Evolutionary conservation across 768 basidiomycete genomes (phyloP), one percentile per base, ranked within the genome.

Genomic region (Boletus subcaerulescens): DNA sequence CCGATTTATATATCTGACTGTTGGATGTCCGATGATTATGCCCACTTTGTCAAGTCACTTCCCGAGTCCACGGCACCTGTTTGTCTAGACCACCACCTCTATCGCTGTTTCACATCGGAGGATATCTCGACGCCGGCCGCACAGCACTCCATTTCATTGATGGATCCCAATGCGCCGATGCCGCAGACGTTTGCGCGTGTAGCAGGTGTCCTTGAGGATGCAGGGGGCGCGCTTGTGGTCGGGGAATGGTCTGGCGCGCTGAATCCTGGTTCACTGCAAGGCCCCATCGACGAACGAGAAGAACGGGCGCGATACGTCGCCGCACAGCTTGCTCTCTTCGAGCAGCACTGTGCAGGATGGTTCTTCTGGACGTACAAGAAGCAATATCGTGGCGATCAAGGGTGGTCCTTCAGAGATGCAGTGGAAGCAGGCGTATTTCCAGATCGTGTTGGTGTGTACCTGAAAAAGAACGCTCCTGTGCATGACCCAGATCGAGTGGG

Each of bases 351-450:
- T 55, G 82, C 80, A 0, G 91, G 91, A 5, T 88, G 81, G 80
- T 93, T 85, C 73, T 93, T 88, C 66, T 91, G 91, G 91, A 91
- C 88, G 36, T 87, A 83, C 65, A 91, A 85, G 75, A 90, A 91
- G 68, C 78, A 83, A 47, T 65, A 72, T 5, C 68, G 66, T 4
- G 83, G 84, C 51, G 91, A 93, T 71, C 77, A 73, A 5, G 90
- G 90, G 1, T 92, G 91, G 91, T 82, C 81, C 29, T 80, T 87
- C 36, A 74, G 77, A 53, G 85, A 91, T 67, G 85, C 87, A 0
- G 78, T 81, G 2, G 75, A 74, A 24, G 77, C 76, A 3, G 85
- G 84, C 8, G 81, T 87, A 5, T 80, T 91, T 60, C 89, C 88
- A 1, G 18, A 63, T 1, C 74, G 63, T 45, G 72, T 85, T 7